A percentile compares a stretch with the other conserved stretches of the same genome.
Conservation (phyloP, 257 asterid genomes). For the Solanum appendiculatum region DNA sequence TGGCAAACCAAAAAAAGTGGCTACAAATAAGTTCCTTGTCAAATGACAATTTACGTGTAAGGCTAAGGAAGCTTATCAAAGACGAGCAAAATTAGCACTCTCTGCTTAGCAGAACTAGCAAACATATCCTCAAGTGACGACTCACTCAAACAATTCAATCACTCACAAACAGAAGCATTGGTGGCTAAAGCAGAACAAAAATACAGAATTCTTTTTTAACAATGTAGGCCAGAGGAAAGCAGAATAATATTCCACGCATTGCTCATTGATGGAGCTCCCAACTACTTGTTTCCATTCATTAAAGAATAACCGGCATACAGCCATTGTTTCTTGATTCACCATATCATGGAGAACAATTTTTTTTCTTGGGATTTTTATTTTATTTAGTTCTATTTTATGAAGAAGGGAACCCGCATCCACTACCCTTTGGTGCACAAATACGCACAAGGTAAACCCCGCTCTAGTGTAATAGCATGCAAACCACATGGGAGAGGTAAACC, state of each 20-base stretch:
- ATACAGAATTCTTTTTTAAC: neutral
- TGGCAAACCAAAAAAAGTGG: neutral
- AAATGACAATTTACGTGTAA: neutral
- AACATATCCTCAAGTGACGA: neutral
- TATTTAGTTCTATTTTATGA: no score
- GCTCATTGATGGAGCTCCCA: neutral
- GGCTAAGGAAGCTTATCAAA: neutral
- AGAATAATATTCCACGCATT: neutral
- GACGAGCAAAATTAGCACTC: neutral
- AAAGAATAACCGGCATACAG: neutral
- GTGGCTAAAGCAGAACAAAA: neutral
- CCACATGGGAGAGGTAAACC: no score
- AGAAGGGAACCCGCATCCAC: no score
- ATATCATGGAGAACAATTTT: neutral
- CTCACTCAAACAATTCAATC: neutral
- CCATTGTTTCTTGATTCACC: neutral
- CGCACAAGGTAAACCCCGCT: no score
- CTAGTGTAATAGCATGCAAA: no score
- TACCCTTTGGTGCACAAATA: no score
- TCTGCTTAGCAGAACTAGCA: neutral
- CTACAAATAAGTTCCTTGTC: neutral
- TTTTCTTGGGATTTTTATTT: no score
- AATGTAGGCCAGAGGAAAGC: neutral
- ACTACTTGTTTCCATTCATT: neutral
- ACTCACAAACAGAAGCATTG: neutral